These are phyloP conservation scores for Eruca vesicaria DNA, from an alignment of 441 rosid genomes.

Conservation along the genomic window DNA sequence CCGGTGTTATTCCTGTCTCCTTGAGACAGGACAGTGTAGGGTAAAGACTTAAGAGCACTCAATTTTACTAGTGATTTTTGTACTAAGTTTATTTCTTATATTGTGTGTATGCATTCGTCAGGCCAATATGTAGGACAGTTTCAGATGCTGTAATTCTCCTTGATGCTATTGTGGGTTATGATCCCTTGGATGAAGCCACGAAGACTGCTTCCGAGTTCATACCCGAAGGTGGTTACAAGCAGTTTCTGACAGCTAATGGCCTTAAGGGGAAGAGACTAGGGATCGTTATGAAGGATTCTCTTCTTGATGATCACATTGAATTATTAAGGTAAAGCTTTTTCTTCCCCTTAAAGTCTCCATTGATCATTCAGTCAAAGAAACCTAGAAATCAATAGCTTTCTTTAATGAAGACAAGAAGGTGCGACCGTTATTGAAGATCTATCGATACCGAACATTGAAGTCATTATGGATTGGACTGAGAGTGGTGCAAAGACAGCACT, in stretches of 20 bases:
- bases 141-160: conserved; percentile 65
- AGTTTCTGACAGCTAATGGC: conserved; percentile 46
- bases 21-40: conserved; percentile 72
- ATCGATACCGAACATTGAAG: conserved; percentile 41
- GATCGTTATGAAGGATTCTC: conserved; percentile 37
- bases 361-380: neutral
- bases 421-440: conserved; percentile 52
- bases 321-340: conserved; percentile 41
- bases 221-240: conserved; percentile 58
- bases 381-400: neutral
- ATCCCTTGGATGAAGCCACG: conserved; percentile 51
- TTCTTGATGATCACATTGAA: conserved; percentile 41
- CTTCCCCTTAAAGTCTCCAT: neutral
- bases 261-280: conserved; percentile 60
- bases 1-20: conserved; percentile 67
- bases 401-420: conserved; percentile 34
- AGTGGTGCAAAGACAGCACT: conserved; percentile 50
- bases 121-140: conserved; percentile 68
- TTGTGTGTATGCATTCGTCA: conserved; percentile 23
- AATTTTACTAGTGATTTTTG: no score
- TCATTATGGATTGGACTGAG: neutral
- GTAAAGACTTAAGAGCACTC: conserved; percentile 19
- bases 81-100: neutral
- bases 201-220: conserved; percentile 42
- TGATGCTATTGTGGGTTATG: conserved; percentile 61